Conservation (phyloP, 495 filamentous ascomycete species). For the Sordaria brevicollis region DNA sequence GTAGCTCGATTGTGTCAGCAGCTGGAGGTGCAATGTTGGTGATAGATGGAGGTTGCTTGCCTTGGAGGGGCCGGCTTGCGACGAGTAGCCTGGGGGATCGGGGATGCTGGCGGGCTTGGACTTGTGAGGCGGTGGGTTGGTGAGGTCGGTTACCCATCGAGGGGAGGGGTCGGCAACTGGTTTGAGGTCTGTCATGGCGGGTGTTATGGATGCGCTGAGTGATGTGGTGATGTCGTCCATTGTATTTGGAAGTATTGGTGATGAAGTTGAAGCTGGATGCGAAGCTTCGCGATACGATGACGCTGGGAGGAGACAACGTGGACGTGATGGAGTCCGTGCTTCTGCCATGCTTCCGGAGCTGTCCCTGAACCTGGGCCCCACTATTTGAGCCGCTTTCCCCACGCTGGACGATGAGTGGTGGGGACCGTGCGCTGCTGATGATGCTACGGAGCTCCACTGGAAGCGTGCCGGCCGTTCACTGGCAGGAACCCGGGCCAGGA, state of each 20-base stretch:
- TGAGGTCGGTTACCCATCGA: constrained; percentile 73
- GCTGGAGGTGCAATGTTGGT: neutral
- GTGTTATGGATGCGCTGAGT: neutral
- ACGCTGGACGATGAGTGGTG: neutral
- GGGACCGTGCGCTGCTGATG: neutral
- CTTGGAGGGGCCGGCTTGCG: constrained; percentile 44
- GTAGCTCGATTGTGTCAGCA: constrained; percentile 3
- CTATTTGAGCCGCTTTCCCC: neutral
- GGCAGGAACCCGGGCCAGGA: too few species aligned
- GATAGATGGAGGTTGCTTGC: constrained; percentile 23
- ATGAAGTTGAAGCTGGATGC: neutral
- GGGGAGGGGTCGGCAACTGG: neutral
- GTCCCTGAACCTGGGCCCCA: neutral
- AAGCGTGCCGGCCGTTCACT: neutral
- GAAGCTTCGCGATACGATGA: constrained; percentile 1
- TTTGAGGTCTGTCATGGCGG: constrained; percentile 28
- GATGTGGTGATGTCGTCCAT: constrained; percentile 14
- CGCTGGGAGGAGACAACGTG: constrained; percentile 7
- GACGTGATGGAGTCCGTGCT: constrained; percentile 5
- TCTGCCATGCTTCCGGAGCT: neutral
- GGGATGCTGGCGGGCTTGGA: constrained; percentile 53
- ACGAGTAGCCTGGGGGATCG: constrained; percentile 77
- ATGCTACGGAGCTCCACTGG: neutral
- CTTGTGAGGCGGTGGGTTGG: constrained; percentile 47
- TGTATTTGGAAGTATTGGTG: neutral